A percentile compares a stretch with the other conserved stretches of the same genome.
Conservation (phyloP, 2,329 filamentous ascomycete species). For the Aspergillus spinulosporus region DNA sequence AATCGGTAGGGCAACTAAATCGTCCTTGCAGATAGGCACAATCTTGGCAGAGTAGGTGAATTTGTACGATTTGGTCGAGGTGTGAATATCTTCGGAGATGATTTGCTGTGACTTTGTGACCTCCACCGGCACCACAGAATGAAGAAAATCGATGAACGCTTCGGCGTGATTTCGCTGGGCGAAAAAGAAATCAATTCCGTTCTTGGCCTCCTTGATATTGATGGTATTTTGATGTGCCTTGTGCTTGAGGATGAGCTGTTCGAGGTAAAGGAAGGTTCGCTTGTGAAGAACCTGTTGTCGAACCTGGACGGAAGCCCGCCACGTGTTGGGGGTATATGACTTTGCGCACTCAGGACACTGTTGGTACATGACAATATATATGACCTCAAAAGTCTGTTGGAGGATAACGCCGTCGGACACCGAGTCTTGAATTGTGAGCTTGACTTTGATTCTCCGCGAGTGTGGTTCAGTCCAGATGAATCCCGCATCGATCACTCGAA, state of each 20-base stretch:
- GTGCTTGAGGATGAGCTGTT: conserved; percentile 95
- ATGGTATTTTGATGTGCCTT: conserved; percentile 87
- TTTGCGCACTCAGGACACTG: conserved; percentile 95
- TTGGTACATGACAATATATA: conserved; percentile 49
- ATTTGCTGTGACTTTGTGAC: conserved; percentile 87
- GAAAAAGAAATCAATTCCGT: conserved; percentile 96
- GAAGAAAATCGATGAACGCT: conserved; percentile 87
- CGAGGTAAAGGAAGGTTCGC: conserved; percentile 77
- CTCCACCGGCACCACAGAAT: conserved; percentile 74
- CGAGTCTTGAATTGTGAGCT: conserved; percentile 18
- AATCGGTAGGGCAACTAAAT: conserved; percentile 88
- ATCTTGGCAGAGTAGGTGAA: conserved; percentile 88
- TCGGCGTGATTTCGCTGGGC: conserved; percentile 85
- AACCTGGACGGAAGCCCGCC: conserved; percentile 90
- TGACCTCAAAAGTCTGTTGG: conserved; percentile 17
- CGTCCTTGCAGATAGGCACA: conserved; percentile 95
- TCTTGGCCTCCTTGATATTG: conserved; percentile 96
- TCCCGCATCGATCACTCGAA: conserved; percentile 16
- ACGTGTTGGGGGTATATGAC: conserved; percentile 94
- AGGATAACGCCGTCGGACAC: conserved; percentile 13
- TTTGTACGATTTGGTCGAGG: conserved; percentile 87
- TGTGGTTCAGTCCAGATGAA: conserved; percentile 20
- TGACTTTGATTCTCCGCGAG: conserved; percentile 17
- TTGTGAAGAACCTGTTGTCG: conserved; percentile 97
- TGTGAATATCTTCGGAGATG: conserved; percentile 91